Evolutionary conservation across 176 grass and related monocot genomes (phyloP).

Genomic region (Lolium perenne): DNA sequence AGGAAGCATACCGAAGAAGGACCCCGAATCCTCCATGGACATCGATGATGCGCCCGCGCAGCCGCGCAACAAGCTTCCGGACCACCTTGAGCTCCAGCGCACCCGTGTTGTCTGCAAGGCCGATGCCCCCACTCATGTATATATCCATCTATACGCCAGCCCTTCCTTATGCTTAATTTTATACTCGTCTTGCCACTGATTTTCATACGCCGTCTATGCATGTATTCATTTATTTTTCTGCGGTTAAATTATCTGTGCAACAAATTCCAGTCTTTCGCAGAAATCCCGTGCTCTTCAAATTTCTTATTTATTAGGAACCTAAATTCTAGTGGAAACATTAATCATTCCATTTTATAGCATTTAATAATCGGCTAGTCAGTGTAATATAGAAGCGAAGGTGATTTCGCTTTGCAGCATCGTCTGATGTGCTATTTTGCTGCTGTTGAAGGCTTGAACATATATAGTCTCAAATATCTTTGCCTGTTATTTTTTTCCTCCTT

Average conservation of each 20-base stretch:
- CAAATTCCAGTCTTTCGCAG: not conserved
- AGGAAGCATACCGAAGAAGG: constrained; percentile 56
- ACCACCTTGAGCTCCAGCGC: constrained; percentile 77
- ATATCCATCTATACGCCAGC: not conserved
- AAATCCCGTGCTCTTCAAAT: not conserved
- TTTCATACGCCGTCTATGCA: not conserved
- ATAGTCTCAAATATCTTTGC: not conserved
- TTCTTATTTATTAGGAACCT: not conserved
- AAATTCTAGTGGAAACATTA: not conserved
- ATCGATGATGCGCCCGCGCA: constrained; percentile 50
- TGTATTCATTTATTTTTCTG: not conserved
- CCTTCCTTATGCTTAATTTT: constrained; percentile 5
- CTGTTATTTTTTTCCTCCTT: not conserved
- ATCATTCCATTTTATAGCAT: not conserved
- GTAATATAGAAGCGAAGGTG: not conserved
- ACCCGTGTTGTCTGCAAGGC: constrained; percentile 77
- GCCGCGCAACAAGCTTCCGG: constrained; percentile 59
- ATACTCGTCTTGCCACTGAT: not conserved
- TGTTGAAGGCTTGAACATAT: constrained; percentile 17
- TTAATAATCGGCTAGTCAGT: not conserved
- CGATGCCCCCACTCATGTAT: constrained; percentile 80
- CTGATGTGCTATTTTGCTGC: constrained; percentile 1
- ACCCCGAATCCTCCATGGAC: constrained; percentile 33
- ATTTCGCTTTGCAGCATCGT: not conserved
- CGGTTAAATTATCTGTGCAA: not conserved